Evolutionary conservation across 345 rosid species (phyloP), one percentile per base, ranked within the genome.

Genomic region (Populus nigra): DNA sequence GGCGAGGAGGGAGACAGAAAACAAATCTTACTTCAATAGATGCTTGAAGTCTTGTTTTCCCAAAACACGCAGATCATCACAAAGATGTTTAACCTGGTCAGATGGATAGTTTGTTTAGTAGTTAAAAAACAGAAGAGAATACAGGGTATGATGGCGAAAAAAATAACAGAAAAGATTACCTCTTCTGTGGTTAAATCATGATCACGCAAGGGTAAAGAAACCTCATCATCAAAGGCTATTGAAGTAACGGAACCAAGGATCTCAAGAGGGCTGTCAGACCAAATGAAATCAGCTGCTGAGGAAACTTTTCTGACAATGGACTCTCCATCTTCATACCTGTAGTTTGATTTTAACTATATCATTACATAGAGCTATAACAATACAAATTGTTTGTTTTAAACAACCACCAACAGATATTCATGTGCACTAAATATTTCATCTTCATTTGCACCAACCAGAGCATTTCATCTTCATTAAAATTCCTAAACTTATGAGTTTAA

Each of bases 41-140:
- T 90, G 77, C 89, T 96, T 96, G 88, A 96, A 96, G 83, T 96
- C 97, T 84, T 92, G 93, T 90, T 93, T 93, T 73, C 96, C 96
- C 82, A 93, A 79, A 74, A 96, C 98, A 77, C 89, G 85, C 80
- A 96, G 88, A 89, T 96, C 98, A 62, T 91, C 97, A 76, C 99
- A 96, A 41, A 93, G 92, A 75, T 83, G 77, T 87, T 92, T 93
- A 61, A 93, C 87, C 99, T 96, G 82, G 55, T 35, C 68, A 82
- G 35, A 57, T 69, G 68, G 27, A 73, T 31, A 79, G 71, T 57
- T 73, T 74, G 39, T 27, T 73, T 59, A 55, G 27, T 22, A 8
- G 69, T 22, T 41, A 71, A 39, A 70, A 23, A 39, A 59, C 65
- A 27, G 20, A 50, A 29, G 29, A 57, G 43, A 75, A 67, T 63